Evolutionary conservation across 768 basidiomycete genomes (phyloP).

Genomic region (Leccinum fibrillosum): DNA sequence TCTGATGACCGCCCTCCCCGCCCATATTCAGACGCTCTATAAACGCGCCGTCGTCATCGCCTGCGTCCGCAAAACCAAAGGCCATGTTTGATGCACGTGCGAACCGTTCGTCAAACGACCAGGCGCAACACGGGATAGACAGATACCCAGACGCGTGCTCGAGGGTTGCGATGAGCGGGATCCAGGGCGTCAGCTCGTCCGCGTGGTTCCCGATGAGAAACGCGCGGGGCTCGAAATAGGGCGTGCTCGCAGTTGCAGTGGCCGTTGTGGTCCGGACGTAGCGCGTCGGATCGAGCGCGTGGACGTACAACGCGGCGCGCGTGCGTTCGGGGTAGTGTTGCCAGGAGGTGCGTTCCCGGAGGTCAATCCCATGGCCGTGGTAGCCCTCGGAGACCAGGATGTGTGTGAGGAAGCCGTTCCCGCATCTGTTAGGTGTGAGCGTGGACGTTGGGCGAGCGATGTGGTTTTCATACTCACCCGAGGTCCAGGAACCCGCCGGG

Average conservation of each 20-base stretch:
- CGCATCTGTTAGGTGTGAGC: slow-evolving; percentile 44
- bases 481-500: slow-evolving; percentile 86
- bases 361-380: slow-evolving; percentile 77
- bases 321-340: slow-evolving; percentile 65
- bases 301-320: slow-evolving; percentile 56
- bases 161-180: slow-evolving; percentile 75
- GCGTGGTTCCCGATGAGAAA: slow-evolving; percentile 96
- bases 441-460: neutral
- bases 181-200: slow-evolving; percentile 95
- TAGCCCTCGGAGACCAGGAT: slow-evolving; percentile 86
- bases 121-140: slow-evolving; percentile 90
- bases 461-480: slow-evolving; percentile 47
- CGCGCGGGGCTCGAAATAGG: slow-evolving; percentile 40
- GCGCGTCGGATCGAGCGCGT: slow-evolving; percentile 63
- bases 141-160: slow-evolving; percentile 63
- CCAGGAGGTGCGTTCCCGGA: slow-evolving; percentile 87
- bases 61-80: slow-evolving; percentile 20
- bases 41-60: slow-evolving; percentile 29
- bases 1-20: slow-evolving; percentile 55
- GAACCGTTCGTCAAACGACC: slow-evolving; percentile 69
- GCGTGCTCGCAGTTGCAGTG: neutral
- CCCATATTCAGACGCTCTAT: slow-evolving; percentile 54
- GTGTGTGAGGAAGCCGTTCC: slow-evolving; percentile 90
- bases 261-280: neutral
- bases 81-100: slow-evolving; percentile 43